Evolutionary conservation across 805 yeast genomes (phyloP).

Genomic region (Millerozyma acaciae): DNA sequence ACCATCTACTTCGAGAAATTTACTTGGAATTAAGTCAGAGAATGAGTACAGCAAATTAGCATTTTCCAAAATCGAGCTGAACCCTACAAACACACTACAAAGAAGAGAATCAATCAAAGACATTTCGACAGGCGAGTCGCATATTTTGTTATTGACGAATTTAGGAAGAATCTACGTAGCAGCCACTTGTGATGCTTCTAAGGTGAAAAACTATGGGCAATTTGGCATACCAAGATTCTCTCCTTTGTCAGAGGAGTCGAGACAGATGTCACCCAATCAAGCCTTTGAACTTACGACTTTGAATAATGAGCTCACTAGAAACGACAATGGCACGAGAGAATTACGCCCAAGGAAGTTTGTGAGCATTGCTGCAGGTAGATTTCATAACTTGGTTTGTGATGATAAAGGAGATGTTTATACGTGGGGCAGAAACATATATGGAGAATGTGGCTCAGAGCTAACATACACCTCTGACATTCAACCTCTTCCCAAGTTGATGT

Average conservation of each 20-base stretch:
- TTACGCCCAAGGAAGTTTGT: constrained; percentile 43
- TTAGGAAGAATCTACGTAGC: constrained; percentile 60
- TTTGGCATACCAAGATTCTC: constrained; percentile 75
- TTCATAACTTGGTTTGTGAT: constrained; percentile 72
- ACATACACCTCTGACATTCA: constrained; percentile 61
- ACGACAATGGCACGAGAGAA: constrained; percentile 16
- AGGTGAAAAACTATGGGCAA: constrained; percentile 62
- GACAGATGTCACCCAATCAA: constrained; percentile 19
- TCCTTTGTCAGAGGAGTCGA: constrained; percentile 46
- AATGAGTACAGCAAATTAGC: constrained; percentile 8
- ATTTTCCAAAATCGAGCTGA: constrained; percentile 3
- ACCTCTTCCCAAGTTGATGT: constrained; percentile 59
- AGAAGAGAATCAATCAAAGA: constrained; percentile 39
- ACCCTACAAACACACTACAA: constrained; percentile 5
- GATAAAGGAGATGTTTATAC: constrained; percentile 66
- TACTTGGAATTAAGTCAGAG: constrained; percentile 17
- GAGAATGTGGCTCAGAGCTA: constrained; percentile 78
- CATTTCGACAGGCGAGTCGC: constrained; percentile 60
- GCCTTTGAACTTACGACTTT: constrained; percentile 52
- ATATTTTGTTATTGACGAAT: constrained; percentile 59
- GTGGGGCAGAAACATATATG: constrained; percentile 81
- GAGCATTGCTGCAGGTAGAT: constrained; percentile 68
- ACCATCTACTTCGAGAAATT: constrained; percentile 14
- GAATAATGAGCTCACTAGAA: constrained; percentile 40
- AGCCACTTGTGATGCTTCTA: constrained; percentile 47